Percentiles rank a stretch among this genome's conserved stretches.
phyloP scores from a whole-genome alignment of 2,329 filamentous ascomycete species.

The Venturiaceae sp. region DNA sequence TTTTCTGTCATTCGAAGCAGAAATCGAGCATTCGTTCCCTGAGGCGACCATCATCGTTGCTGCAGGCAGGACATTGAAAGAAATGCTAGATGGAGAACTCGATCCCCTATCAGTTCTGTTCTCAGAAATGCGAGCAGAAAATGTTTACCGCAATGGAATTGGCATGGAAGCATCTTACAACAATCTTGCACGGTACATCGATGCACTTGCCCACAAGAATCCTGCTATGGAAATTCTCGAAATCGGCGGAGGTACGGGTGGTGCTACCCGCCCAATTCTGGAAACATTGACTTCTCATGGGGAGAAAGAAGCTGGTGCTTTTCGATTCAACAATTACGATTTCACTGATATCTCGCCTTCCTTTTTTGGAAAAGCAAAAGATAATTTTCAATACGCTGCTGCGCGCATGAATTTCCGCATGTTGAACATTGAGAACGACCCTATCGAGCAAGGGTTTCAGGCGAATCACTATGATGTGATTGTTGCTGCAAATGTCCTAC shows the following conservation, averaged over 20 bases:
- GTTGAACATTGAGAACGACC: constrained; percentile 7
- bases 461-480: constrained; percentile 16
- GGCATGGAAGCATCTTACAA: background rate
- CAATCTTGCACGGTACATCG: background rate
- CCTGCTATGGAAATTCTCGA: constrained; percentile 5
- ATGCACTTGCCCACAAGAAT: background rate
- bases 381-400: background rate
- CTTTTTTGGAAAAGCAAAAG: constrained; percentile 9
- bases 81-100: background rate
- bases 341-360: constrained; percentile 12
- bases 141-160: background rate
- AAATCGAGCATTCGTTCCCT: background rate
- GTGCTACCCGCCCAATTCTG: background rate
- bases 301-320: background rate
- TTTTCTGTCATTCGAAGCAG: background rate
- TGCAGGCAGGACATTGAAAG: background rate
- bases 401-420: background rate
- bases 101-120: background rate
- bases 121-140: background rate
- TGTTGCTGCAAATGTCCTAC: constrained; percentile 17
- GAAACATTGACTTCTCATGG: background rate
- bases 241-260: constrained; percentile 3
- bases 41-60: background rate
- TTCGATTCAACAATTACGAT: constrained; percentile 3
- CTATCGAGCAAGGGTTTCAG: constrained; percentile 10